phyloP scores from a whole-genome alignment of 1,284 basidiomycete species.

The Coniferiporia sulphurascens region DNA sequence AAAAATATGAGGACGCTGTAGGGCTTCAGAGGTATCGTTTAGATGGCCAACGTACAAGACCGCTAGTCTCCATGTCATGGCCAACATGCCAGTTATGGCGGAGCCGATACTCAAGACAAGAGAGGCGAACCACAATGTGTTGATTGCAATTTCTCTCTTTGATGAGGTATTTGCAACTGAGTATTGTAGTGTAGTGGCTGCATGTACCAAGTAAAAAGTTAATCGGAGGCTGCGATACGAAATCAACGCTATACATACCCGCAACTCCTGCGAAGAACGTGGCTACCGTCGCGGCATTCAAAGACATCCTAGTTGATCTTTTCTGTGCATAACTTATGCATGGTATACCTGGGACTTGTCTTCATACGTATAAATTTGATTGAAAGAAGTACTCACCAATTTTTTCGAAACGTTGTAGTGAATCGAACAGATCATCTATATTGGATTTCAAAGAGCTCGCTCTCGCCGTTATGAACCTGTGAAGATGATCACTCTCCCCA shows the following conservation, averaged over 20 bases:
- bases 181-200: conserved; percentile 16
- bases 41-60: conserved; percentile 9
- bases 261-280: conserved; percentile 18
- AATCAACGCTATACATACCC: neutral
- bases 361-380: neutral
- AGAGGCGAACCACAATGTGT: conserved; percentile 16
- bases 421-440: conserved; percentile 4
- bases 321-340: conserved; percentile 17
- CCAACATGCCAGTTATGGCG: conserved; percentile 15
- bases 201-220: neutral
- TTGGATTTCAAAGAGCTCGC: conserved; percentile 9
- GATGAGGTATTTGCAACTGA: conserved; percentile 1
- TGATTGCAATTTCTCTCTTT: conserved; percentile 4
- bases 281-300: conserved; percentile 13
- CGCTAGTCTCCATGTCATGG: conserved; percentile 16
- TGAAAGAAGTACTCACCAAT: conserved; percentile 6
- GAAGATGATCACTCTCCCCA: conserved; percentile 10
- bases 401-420: conserved; percentile 8
- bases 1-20: neutral
- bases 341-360: conserved; percentile 8
- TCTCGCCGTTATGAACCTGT: conserved; percentile 12
- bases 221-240: neutral
- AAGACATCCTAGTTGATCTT: conserved; percentile 12
- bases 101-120: conserved; percentile 15
- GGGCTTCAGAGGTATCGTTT: neutral